Base-by-base conservation (phyloP, 345 rosid species). In the Physaria fendleri region DNA sequence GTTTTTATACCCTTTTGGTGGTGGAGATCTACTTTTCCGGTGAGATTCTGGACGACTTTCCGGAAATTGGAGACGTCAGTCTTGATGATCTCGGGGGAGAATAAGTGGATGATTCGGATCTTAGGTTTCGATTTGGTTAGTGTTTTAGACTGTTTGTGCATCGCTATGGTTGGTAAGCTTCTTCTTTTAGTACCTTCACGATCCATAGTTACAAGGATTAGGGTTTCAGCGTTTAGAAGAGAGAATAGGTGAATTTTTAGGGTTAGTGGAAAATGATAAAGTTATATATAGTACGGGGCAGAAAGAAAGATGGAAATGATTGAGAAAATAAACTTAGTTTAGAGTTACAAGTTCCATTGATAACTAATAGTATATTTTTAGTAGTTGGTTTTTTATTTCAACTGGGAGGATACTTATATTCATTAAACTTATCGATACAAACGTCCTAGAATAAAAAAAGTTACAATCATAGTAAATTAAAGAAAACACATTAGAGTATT, bases 11-110 rank as follows among this genome's bases (percentile, higher is more conserved):
- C 64, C 74, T 50, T 65, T 55, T 70, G 65, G 2, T 39, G 41
- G 46, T 12, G 24, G 15, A 22, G 12, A 10, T 77, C 22, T 23
- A 85, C 84, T 62, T 88, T 85, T 12, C 96, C 96, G 0, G 96
- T 91, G 64, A 91, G 95, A 46, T 79, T 65, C 24, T 88, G 98
- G 13, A 91, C 98, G 45, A 84, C 61, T 59, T 84, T 87, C 28
- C 88, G 62, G 71, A 91, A 91, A 76, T 80, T 88, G 2, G 78
- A 82, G 6, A 69, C 90, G 61, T 88, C 98, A 6, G 96, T 86
- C 66, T 84, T 84, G 72, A 88, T 91, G 78, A 91, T 83, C 74
- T 88, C 95, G 6, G 98, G 98, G 24, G 92, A 90, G 48, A 77
- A 82, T 65, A 88, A 66, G 75, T 91, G 96, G 59, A 85, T 81